Evolutionary conservation across 2,329 filamentous ascomycete species (phyloP).

Genomic region (Penicillium crustosum): DNA sequence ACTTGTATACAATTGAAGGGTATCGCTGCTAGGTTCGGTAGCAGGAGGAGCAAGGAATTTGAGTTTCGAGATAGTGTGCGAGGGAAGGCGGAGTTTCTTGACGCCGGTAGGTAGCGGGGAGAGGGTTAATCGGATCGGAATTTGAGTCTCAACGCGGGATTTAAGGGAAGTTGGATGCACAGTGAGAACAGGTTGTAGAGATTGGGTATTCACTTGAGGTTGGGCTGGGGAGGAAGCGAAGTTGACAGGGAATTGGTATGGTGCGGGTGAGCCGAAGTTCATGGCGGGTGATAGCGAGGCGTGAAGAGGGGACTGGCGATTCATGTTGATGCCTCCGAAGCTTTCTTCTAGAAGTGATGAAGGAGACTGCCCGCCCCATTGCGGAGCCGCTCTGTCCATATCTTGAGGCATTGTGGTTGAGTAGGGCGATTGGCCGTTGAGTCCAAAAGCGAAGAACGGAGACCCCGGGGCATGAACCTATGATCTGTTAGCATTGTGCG

Average conservation of each 20-base stretch:
- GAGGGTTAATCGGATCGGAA: constrained; percentile 79
- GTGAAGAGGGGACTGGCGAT: constrained; percentile 43
- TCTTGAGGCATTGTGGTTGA: constrained; percentile 30
- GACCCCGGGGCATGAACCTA: constrained; percentile 28
- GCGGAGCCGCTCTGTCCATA: constrained; percentile 34
- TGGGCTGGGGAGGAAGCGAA: constrained; percentile 31
- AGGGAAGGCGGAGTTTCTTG: constrained; percentile 79
- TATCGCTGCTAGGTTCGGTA: constrained; percentile 67
- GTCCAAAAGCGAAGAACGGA: constrained; percentile 37
- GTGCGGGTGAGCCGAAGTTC: constrained; percentile 35
- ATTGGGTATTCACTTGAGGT: constrained; percentile 29
- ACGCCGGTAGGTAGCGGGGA: constrained; percentile 72
- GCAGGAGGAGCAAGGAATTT: constrained; percentile 78
- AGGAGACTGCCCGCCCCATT: constrained; percentile 45
- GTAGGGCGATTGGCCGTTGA: constrained; percentile 42
- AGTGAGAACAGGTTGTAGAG: constrained; percentile 50
- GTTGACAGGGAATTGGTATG: constrained; percentile 42
- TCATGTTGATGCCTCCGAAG: constrained; percentile 49
- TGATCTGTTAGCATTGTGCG: constrained; percentile 8
- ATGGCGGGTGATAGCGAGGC: constrained; percentile 39
- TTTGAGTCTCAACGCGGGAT: constrained; percentile 94
- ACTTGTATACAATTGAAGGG: constrained; percentile 74
- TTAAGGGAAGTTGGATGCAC: constrained; percentile 72
- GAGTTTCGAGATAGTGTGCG: constrained; percentile 89
- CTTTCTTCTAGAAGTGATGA: constrained; percentile 47